These are phyloP conservation scores for Debaryomyces tyrocola DNA, from an alignment of 805 yeast species.

Conservation along the genomic window DNA sequence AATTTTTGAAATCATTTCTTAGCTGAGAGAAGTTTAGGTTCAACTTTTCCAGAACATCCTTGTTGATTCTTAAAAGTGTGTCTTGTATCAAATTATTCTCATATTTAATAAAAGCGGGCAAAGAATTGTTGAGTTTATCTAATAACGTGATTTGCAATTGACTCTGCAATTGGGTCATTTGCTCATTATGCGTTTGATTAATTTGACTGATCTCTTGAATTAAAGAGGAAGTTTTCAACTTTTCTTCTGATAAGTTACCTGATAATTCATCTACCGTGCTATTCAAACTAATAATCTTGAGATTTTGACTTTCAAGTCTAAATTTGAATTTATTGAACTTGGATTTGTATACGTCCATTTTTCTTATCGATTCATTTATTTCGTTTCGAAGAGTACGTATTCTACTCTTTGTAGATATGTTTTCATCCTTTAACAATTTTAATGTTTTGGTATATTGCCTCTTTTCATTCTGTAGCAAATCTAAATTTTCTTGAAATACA, in stretches of 20 bases:
- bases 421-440: not conserved
- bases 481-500: not conserved
- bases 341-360: not conserved
- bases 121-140: not conserved
- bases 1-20: not conserved
- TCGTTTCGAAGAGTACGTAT: not conserved
- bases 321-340: not conserved
- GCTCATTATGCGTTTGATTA: not conserved
- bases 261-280: constrained; percentile 5
- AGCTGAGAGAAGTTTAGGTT: not conserved
- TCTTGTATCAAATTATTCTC: not conserved
- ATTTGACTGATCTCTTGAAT: not conserved
- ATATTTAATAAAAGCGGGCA: not conserved
- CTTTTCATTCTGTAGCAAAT: not conserved
- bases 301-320: constrained; percentile 2
- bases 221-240: constrained; percentile 2
- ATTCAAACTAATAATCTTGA: constrained; percentile 3
- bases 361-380: not conserved
- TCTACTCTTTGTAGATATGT: not conserved
- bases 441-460: not conserved
- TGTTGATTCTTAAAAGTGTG: not conserved
- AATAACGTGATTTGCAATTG: constrained; percentile 22
- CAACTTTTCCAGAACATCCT: not conserved
- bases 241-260: constrained; percentile 7
- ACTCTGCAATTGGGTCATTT: not conserved